These are phyloP conservation scores for Agroathelia rolfsii DNA, from an alignment of 1,284 basidiomycete species.

Conservation along the genomic window DNA sequence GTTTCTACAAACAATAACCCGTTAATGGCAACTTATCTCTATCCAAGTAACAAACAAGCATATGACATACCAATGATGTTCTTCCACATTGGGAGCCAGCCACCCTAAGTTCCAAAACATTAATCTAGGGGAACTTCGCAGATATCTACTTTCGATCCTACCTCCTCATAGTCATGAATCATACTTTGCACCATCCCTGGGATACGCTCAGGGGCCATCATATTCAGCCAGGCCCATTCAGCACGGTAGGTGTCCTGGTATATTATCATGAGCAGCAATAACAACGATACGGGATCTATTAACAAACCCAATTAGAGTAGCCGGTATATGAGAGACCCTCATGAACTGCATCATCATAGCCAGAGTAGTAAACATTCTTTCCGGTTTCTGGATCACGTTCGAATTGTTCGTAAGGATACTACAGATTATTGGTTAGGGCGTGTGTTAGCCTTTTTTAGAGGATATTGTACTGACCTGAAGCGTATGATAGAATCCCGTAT, in stretches of 20 bases:
- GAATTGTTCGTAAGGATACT: constrained; percentile 76
- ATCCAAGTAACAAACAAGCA: not conserved
- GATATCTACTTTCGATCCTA: constrained; percentile 12
- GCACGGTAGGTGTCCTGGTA: constrained; percentile 69
- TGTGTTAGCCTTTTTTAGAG: too few relatives aligned
- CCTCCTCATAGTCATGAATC: constrained; percentile 69
- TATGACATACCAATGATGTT: constrained; percentile 57
- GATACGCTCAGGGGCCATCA: constrained; percentile 68
- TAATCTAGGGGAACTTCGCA: not conserved
- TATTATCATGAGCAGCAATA: not conserved
- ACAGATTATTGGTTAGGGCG: constrained; percentile 14
- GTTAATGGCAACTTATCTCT: not conserved
- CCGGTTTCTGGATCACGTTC: too few relatives aligned
- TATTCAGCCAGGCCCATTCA: constrained; percentile 68
- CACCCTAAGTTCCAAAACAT: constrained; percentile 36
- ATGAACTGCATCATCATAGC: constrained; percentile 58
- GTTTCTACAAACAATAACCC: constrained; percentile 34
- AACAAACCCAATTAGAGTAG: constrained; percentile 71
- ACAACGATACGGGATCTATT: not conserved
- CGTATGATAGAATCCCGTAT: constrained; percentile 60
- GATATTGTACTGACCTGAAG: constrained; percentile 39
- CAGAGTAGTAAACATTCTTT: constrained; percentile 73
- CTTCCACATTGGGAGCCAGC: constrained; percentile 89
- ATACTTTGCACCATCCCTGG: constrained; percentile 72
- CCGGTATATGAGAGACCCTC: constrained; percentile 64